Evolutionary conservation across 495 filamentous ascomycete species (phyloP).

Genomic region (Annulohypoxylon nitens): DNA sequence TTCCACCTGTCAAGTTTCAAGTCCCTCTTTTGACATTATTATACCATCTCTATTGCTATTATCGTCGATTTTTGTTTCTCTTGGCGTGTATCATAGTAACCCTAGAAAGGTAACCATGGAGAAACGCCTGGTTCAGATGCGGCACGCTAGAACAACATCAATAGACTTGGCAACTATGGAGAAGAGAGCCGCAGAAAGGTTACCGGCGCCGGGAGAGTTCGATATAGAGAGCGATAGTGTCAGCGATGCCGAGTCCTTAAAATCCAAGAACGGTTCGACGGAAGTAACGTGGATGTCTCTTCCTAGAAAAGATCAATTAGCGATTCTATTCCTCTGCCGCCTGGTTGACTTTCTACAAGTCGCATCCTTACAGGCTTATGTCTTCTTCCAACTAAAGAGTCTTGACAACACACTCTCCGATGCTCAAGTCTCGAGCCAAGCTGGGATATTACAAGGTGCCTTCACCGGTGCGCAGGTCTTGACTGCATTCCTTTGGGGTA

Average conservation of each 20-base stretch:
- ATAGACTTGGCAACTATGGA: slow-evolving; percentile 20
- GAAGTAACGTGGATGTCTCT: slow-evolving; percentile 53
- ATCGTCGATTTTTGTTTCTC: slow-evolving; percentile 3
- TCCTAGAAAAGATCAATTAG: slow-evolving; percentile 61
- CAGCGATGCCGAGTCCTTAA: slow-evolving; percentile 25
- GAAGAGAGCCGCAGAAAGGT: slow-evolving; percentile 12
- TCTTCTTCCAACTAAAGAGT: slow-evolving; percentile 76
- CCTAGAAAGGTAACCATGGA: slow-evolving; percentile 21
- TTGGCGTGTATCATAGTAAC: not conserved
- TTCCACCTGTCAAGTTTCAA: not conserved
- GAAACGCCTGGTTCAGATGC: slow-evolving; percentile 1
- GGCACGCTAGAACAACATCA: slow-evolving; percentile 41
- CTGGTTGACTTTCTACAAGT: slow-evolving; percentile 65
- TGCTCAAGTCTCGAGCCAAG: slow-evolving; percentile 73
- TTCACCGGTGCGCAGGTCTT: slow-evolving; percentile 82
- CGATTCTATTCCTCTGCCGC: slow-evolving; percentile 62
- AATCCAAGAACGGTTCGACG: slow-evolving; percentile 15
- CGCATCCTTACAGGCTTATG: slow-evolving; percentile 66
- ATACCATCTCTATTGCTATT: not conserved
- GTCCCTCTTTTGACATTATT: slow-evolving; percentile 2
- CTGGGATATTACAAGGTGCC: slow-evolving; percentile 75
- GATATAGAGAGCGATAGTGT: slow-evolving; percentile 20
- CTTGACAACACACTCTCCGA: slow-evolving; percentile 71
- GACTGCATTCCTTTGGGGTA: slow-evolving; percentile 80
- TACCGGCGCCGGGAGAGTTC: slow-evolving; percentile 23